These are phyloP conservation scores for Saprolegnia diclina DNA, from an alignment of 352 stramenopile genomes.

Conservation along the genomic window DNA sequence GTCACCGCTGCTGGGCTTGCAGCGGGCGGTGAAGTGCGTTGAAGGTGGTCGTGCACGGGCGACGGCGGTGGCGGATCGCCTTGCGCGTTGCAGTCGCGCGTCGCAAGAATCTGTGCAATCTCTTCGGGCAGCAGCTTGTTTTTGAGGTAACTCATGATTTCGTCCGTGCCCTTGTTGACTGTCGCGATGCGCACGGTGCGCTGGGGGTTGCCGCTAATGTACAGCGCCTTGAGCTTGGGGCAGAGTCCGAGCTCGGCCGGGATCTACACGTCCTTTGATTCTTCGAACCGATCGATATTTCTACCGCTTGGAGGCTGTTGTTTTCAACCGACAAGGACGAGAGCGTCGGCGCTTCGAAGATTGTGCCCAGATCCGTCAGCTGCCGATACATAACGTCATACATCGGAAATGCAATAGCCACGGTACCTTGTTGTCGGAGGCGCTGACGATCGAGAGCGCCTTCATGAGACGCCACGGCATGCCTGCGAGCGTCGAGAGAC, in stretches of 20 bases:
- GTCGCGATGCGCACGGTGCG: conserved; percentile 63
- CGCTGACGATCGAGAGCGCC: conserved; percentile 49
- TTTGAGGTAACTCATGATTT: conserved; percentile 71
- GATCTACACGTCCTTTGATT: conserved; percentile 13
- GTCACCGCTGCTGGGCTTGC: not conserved
- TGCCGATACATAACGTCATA: conserved; percentile 17
- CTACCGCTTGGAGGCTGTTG: conserved; percentile 64
- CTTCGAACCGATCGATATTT: no score
- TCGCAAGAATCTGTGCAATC: conserved; percentile 1
- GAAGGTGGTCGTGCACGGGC: not conserved
- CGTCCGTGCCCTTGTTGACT: conserved; percentile 68
- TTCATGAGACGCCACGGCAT: conserved; percentile 51
- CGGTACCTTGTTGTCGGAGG: conserved; percentile 64
- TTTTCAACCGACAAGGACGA: conserved; percentile 78
- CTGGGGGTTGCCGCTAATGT: conserved; percentile 83
- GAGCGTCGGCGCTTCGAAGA: conserved; percentile 55
- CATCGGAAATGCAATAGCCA: not conserved
- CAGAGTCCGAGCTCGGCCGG: conserved; percentile 63
- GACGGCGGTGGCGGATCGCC: not conserved
- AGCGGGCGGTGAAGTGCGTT: not conserved
- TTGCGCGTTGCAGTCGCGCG: not conserved
- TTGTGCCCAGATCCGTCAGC: conserved; percentile 49
- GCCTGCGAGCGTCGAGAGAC: conserved; percentile 55
- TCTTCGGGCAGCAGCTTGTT: conserved; percentile 55
- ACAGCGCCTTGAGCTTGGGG: conserved; percentile 54